These are phyloP conservation scores for Beverwykella pulmonaria DNA, from an alignment of 495 filamentous ascomycete genomes.

Conservation along the genomic window DNA sequence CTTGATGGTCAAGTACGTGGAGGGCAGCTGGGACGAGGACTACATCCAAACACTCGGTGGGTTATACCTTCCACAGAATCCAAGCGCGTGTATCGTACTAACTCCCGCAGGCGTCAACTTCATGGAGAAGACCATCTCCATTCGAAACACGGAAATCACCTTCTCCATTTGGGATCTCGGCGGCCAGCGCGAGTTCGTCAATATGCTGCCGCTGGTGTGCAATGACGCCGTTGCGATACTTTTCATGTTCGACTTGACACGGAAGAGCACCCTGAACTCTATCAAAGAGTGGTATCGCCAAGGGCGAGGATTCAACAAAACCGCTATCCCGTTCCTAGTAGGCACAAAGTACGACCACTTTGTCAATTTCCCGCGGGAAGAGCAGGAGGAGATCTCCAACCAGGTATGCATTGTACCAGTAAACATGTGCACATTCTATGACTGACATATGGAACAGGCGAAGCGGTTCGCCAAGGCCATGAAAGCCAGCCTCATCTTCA, in stretches of 20 bases:
- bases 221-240: conserved; percentile 98
- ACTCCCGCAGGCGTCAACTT: conserved; percentile 79
- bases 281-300: conserved; percentile 99
- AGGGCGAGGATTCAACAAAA: conserved; percentile 98
- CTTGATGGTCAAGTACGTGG: conserved; percentile 99
- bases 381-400: conserved; percentile 96
- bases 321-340: conserved; percentile 93
- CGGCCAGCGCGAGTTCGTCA: conserved; percentile 97
- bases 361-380: conserved; percentile 94
- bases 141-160: conserved; percentile 99
- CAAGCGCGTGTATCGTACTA: conserved; percentile 3
- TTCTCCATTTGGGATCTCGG: conserved; percentile 99
- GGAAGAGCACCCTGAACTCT: conserved; percentile 96
- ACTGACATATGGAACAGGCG: conserved; percentile 57
- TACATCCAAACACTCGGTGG: conserved; percentile 96
- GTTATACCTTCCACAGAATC: conserved; percentile 28
- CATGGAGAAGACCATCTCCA: conserved; percentile 99
- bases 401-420: conserved; percentile 61
- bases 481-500: conserved; percentile 96
- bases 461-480: conserved; percentile 97
- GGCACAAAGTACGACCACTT: conserved; percentile 99
- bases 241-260: conserved; percentile 98
- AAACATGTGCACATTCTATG: background rate
- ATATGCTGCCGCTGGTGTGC: conserved; percentile 98
- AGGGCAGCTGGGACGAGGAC: conserved; percentile 99